Conservation (phyloP, 75 land plant genomes). For the Selaginella moellendorffii region DNA sequence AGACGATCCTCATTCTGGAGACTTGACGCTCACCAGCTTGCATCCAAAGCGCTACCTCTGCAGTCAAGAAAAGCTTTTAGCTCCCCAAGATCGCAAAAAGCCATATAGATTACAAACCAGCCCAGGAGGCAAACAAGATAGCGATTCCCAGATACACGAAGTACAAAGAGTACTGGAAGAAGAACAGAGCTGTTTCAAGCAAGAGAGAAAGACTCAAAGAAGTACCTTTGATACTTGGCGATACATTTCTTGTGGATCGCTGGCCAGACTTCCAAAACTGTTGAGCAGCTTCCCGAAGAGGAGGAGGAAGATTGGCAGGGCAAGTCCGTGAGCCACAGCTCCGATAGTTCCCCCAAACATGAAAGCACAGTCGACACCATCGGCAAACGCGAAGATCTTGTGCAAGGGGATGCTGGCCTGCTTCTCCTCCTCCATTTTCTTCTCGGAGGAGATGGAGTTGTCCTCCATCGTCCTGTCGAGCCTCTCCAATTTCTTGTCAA, state of each 20-base stretch:
- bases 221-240: conserved; percentile 2
- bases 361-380: not conserved
- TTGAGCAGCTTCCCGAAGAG: not conserved
- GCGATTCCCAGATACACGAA: conserved; percentile 83
- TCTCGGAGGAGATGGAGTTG: too few relatives aligned
- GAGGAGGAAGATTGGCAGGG: not conserved
- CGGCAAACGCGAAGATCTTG: not conserved
- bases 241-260: conserved; percentile 4
- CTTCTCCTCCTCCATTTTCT: conserved; percentile 4
- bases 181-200: too few relatives aligned
- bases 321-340: conserved; percentile 2
- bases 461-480: too few relatives aligned
- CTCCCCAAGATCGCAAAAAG: too few relatives aligned
- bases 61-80: not conserved
- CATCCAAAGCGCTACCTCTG: conserved; percentile 8
- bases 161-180: conserved; percentile 67
- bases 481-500: too few relatives aligned
- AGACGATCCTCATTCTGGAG: not conserved
- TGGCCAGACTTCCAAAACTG: not conserved
- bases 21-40: conserved; percentile 3
- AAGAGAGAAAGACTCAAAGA: too few relatives aligned
- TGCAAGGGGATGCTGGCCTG: conserved; percentile 7
- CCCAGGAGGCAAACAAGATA: conserved; percentile 69
- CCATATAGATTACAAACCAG: conserved; percentile 31
- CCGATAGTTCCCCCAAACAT: conserved; percentile 1